phyloP scores from a whole-genome alignment of 768 basidiomycete genomes.

The Russula virescens region DNA sequence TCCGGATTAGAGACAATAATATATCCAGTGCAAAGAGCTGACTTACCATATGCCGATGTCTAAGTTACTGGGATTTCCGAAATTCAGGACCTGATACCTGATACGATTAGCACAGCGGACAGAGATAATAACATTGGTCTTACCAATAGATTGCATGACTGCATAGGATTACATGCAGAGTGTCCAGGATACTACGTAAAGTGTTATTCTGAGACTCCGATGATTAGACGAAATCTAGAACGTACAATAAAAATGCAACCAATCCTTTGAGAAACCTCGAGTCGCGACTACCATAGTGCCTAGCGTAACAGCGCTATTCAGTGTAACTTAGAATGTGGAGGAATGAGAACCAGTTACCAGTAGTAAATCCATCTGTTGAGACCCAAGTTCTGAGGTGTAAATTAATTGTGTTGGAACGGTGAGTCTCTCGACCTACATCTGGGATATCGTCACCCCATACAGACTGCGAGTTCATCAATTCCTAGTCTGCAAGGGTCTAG shows the following conservation, averaged over 20 bases:
- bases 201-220: neutral
- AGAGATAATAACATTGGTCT: conserved; percentile 6
- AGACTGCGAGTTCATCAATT: neutral
- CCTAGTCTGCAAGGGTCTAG: neutral
- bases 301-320: neutral
- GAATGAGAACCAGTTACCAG: neutral
- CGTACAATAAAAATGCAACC: conserved; percentile 1
- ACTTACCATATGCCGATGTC: conserved; percentile 38
- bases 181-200: conserved; percentile 37
- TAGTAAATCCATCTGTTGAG: conserved; percentile 6
- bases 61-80: conserved; percentile 35
- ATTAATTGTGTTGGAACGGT: neutral
- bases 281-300: neutral
- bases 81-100: conserved; percentile 46
- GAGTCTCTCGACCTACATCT: neutral
- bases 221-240: neutral
- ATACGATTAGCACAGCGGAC: neutral
- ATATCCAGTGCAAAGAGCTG: neutral
- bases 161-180: conserved; percentile 40
- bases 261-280: neutral
- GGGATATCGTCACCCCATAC: neutral
- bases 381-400: neutral
- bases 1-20: no score
- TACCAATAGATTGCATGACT: conserved; percentile 44
- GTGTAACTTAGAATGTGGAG: neutral